Conservation (phyloP, 2,329 filamentous ascomycete species). For the Fusarium tupiense region DNA sequence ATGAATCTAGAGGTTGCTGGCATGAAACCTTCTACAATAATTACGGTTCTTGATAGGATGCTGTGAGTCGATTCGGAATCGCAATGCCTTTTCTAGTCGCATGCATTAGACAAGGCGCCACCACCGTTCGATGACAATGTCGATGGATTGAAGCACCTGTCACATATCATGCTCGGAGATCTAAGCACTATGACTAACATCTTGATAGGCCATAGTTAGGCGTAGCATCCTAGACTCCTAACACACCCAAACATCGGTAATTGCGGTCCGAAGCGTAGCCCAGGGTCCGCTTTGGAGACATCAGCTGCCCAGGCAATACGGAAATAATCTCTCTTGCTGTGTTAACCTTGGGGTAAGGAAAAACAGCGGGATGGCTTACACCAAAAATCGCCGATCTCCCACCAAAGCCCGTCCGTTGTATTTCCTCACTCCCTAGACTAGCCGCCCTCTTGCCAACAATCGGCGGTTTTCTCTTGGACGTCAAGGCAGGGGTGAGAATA, state of each 20-base stretch:
- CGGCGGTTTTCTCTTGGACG: fast-evolving
- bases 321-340: background rate
- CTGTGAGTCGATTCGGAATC: no score
- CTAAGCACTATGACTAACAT: background rate
- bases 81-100: no score
- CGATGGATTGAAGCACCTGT: background rate
- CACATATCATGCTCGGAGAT: background rate
- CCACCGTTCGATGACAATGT: background rate
- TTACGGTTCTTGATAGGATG: background rate
- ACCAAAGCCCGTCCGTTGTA: no score
- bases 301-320: no score
- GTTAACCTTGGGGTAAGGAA: no score
- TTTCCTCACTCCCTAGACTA: background rate
- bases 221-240: background rate
- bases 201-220: no score
- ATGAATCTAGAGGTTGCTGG: no score
- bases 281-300: background rate
- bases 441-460: no score
- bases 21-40: no score
- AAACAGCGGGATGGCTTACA: no score
- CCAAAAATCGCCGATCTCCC: no score
- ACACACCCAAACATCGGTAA: background rate
- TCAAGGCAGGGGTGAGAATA: background rate
- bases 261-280: background rate
- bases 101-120: background rate